These are phyloP conservation scores for Odonthalia washingtoniensis DNA, from an alignment of 31 red algal genomes.

Conservation along the genomic window DNA sequence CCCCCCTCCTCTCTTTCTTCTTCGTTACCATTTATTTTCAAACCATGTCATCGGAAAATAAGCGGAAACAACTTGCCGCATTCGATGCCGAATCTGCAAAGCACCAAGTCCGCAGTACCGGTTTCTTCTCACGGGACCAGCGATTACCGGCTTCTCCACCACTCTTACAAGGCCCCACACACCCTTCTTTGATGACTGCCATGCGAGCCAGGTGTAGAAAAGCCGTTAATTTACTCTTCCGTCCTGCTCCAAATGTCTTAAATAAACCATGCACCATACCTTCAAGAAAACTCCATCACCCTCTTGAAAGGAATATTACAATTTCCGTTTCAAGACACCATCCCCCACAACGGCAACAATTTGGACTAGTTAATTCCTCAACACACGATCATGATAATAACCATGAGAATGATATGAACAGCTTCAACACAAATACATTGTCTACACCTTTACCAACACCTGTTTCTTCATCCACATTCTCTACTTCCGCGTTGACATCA, in stretches of 20 bases:
- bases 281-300: neutral
- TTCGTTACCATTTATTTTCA: too few relatives aligned
- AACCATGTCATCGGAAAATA: too few relatives aligned
- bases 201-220: constrained; percentile 51
- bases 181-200: constrained; percentile 50
- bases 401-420: neutral
- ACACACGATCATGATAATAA: neutral
- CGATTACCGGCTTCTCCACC: constrained; percentile 63
- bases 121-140: constrained; percentile 61
- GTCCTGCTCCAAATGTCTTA: constrained; percentile 54
- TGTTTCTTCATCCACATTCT: too few relatives aligned
- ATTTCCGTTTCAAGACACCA: neutral
- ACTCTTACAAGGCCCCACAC: neutral
- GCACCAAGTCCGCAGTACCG: constrained; percentile 30
- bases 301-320: neutral
- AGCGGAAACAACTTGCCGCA: neutral
- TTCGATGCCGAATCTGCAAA: too few relatives aligned
- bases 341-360: neutral
- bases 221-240: constrained; percentile 56
- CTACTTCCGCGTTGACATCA: too few relatives aligned
- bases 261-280: constrained; percentile 46
- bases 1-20: too few relatives aligned
- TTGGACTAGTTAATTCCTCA: neutral
- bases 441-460: too few relatives aligned
- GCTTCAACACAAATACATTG: neutral